A percentile compares a stretch with the other conserved stretches of the same genome.
Evolutionary conservation across 345 rosid genomes (phyloP).

Genomic region (Eucalyptus pauciflora): DNA sequence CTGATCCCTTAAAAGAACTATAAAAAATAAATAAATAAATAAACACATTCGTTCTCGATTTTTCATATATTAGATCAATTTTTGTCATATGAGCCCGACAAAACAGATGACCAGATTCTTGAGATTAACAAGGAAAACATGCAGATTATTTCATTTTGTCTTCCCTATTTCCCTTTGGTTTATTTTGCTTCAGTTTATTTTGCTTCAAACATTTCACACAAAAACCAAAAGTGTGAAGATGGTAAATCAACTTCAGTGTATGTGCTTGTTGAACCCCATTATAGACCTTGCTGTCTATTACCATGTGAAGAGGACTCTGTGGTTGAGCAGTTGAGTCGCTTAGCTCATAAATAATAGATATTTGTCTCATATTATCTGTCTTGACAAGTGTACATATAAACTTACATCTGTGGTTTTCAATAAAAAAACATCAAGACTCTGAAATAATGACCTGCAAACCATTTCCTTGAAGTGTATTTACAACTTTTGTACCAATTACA

Average conservation of each 20-base stretch:
- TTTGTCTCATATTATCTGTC: not conserved
- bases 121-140: not conserved
- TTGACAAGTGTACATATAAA: not conserved
- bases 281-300: not conserved
- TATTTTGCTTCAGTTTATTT: not conserved
- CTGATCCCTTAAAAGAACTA: not conserved
- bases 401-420: not conserved
- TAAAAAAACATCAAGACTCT: not conserved
- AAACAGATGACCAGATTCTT: not conserved
- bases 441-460: not conserved
- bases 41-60: not conserved
- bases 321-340: not conserved
- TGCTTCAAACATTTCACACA: not conserved
- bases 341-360: not conserved
- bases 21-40: not conserved
- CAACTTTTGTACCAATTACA: not conserved
- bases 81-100: not conserved
- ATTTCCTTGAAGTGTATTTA: not conserved
- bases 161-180: not conserved
- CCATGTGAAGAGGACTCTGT: not conserved
- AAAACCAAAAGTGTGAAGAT: not conserved
- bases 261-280: not conserved
- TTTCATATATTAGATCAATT: not conserved
- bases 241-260: not conserved
- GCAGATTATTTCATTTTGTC: not conserved